Evolutionary conservation across 805 yeast species (phyloP), one percentile per base, ranked within the genome.

Genomic region (Suhomyces pyralidae): DNA sequence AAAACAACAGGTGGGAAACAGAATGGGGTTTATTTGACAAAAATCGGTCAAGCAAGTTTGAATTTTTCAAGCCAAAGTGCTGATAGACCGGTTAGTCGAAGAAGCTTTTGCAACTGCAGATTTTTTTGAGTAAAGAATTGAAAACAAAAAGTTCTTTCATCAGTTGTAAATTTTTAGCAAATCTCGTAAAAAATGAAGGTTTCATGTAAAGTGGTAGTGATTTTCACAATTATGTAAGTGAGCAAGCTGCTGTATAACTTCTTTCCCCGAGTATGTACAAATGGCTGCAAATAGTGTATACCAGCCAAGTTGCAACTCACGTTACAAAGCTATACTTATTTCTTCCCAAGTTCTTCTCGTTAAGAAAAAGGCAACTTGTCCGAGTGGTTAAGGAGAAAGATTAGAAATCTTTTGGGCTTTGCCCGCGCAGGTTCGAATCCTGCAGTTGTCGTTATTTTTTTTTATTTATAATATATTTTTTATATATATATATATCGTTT

Each of bases 21-120:
- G 82, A 84, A 57, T 86, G 90, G 90, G 92, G 90, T 0, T 53
- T 86, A 7, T 84, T 86, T 59, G 72, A 77, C 1, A 58, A 62
- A 6, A 77, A 81, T 50, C 66, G 89, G 49, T 64, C 69, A 40
- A 56, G 81, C 55, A 84, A 83, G 57, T 61, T 66, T 5, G 73
- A 70, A 38, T 38, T 38, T 17, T 2, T n/a, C 7, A 19, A 19
- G 9, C 14, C 24, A 4, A 17, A 2, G 24, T 38, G 42, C 42
- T 19, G 24, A 38, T 19, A 14, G 8, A n/a, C n/a, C 32, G 15
- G 36, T 14, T 5, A 26, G 10, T n/a, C n/a, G 3, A 26, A 9
- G 12, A 3, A 6, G 12, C 14, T 5, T 14, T 32, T 14, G 15
- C 10, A 32, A 6, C 14, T 32, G 7, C 14, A 32, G 17, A 14